These are phyloP conservation scores for Cucumis melo DNA, from an alignment of 306 rosid species.

Conservation along the genomic window DNA sequence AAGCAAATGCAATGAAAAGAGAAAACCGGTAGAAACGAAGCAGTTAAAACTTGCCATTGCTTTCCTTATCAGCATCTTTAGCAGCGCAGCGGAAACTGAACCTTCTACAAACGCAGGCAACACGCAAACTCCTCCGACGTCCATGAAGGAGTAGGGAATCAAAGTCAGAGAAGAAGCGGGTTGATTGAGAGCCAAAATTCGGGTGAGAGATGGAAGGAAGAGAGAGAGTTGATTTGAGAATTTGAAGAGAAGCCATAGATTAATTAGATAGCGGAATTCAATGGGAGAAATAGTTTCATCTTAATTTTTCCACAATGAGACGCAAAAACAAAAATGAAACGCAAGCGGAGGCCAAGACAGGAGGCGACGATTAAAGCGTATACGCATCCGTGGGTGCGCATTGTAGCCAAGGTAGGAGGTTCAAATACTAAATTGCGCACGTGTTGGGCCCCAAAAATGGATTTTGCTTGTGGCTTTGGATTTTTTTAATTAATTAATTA, in stretches of 20 bases:
- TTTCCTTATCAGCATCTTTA: constrained; percentile 44
- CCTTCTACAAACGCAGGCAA: constrained; percentile 11
- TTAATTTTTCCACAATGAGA: not conserved
- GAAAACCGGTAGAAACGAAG: not conserved
- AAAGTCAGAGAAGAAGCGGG: constrained; percentile 16
- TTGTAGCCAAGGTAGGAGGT: not conserved
- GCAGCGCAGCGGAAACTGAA: constrained; percentile 41
- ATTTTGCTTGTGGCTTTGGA: not conserved
- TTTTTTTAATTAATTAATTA: no score
- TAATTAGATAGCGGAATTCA: not conserved
- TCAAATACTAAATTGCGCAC: not conserved
- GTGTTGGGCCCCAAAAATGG: not conserved
- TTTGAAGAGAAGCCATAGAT: constrained; percentile 48
- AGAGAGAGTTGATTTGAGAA: constrained; percentile 41
- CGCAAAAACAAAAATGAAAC: not conserved
- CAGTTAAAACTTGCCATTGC: constrained; percentile 42
- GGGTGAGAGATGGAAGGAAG: constrained; percentile 40
- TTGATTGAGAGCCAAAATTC: constrained; percentile 28
- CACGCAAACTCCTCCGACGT: constrained; percentile 11
- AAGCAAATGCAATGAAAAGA: not conserved
- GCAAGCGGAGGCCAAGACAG: not conserved
- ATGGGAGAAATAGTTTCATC: constrained; percentile 9
- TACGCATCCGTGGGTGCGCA: not conserved
- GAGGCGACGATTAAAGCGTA: not conserved
- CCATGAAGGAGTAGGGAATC: constrained; percentile 24